phyloP scores from a whole-genome alignment of 192 early-diverging fungal species.

The Geranomyces variabilis region DNA sequence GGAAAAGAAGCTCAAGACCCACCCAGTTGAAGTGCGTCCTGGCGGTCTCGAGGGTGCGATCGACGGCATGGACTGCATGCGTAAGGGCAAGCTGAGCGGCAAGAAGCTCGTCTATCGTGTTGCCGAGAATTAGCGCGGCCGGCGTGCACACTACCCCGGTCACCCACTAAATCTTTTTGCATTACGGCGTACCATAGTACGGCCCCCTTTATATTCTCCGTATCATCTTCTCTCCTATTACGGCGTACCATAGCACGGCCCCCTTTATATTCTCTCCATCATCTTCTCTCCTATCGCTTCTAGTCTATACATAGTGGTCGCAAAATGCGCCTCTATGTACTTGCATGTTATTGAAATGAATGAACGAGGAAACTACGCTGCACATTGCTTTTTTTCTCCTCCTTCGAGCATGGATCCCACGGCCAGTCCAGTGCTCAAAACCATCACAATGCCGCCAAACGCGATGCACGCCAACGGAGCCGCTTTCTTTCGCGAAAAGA shows the following conservation, averaged over 20 bases:
- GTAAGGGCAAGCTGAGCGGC: conserved; percentile 41
- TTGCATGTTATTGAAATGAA: neutral
- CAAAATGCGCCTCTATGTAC: too few relatives aligned
- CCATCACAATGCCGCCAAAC: conserved; percentile 76
- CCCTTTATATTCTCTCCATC: too few relatives aligned
- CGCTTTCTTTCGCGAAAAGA: conserved; percentile 60
- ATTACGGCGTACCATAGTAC: too few relatives aligned
- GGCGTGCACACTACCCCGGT: too few relatives aligned
- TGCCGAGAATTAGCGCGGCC: too few relatives aligned
- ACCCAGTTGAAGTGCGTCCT: conserved; percentile 14
- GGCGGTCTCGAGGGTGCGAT: conserved; percentile 27
- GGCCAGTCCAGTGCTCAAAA: conserved; percentile 61
- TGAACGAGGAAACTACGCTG: neutral
- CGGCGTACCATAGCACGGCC: too few relatives aligned
- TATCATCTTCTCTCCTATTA: too few relatives aligned
- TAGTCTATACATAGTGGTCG: too few relatives aligned
- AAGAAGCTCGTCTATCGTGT: conserved; percentile 39
- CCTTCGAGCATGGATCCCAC: neutral
- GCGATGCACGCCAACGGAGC: conserved; percentile 70
- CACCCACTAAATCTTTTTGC: too few relatives aligned
- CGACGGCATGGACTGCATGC: conserved; percentile 32
- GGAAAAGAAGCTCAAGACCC: conserved; percentile 37
- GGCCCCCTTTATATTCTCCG: too few relatives aligned
- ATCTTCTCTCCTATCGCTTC: too few relatives aligned
- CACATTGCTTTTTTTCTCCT: conserved; percentile 17